Evolutionary conservation across 2,329 filamentous ascomycete species (phyloP).

Genomic region (Nannizziopsis arthrosporioides): DNA sequence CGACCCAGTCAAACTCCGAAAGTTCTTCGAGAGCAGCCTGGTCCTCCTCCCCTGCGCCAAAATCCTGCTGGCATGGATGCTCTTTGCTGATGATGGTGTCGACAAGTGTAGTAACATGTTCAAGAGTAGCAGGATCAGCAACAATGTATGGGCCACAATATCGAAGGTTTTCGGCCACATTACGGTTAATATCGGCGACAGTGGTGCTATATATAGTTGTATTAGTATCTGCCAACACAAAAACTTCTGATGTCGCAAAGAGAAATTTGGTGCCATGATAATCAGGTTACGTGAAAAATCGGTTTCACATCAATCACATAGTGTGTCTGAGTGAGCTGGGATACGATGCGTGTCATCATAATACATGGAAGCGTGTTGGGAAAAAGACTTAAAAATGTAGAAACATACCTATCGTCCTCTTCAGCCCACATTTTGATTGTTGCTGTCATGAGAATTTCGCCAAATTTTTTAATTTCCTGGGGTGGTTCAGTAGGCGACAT

Average conservation of each 20-base stretch:
- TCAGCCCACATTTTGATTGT: conserved; percentile 80
- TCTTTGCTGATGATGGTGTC: conserved; percentile 73
- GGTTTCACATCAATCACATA: conserved; percentile 81
- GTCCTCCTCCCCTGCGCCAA: conserved; percentile 68
- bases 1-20: conserved; percentile 95
- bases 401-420: conserved; percentile 81
- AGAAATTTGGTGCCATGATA: conserved; percentile 15
- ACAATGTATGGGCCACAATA: conserved; percentile 80
- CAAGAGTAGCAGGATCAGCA: conserved; percentile 57
- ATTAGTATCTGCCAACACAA: conserved; percentile 33
- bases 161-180: conserved; percentile 80
- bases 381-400: conserved; percentile 14
- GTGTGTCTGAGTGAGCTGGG: conserved; percentile 99
- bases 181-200: conserved; percentile 90
- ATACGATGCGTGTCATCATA: conserved; percentile 89
- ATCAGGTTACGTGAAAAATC: conserved; percentile 37
- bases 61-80: conserved; percentile 85
- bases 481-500: conserved; percentile 65
- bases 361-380: conserved; percentile 18
- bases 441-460: conserved; percentile 69
- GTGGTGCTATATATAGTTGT: conserved; percentile 49
- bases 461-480: conserved; percentile 69
- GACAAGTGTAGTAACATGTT: conserved; percentile 65
- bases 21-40: conserved; percentile 62
- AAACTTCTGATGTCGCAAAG: conserved; percentile 11